Evolutionary conservation across 176 grass and related monocot species (phyloP), one percentile per base, ranked within the genome.

Genomic region (Triticum dicoccoides): DNA sequence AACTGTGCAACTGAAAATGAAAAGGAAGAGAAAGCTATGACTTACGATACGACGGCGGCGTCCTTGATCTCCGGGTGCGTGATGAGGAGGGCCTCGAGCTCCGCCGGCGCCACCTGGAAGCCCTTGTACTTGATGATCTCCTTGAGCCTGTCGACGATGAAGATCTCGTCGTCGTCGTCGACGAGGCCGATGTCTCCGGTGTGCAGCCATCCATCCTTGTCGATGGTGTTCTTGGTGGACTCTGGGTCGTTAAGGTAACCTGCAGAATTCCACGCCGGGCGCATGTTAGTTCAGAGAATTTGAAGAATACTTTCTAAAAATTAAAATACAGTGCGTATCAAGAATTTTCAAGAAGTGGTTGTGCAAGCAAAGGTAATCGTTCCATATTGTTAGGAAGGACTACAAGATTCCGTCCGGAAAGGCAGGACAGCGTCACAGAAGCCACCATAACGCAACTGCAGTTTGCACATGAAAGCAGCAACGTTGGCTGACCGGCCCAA

Each of bases 41-140:
- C 96, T 95, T 83, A 98, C 96, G 86, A 86, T 8, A 98, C 90
- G 7, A 98, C 96, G 21, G 91, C 96, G 59, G 96, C 90, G 54
- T 98, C 96, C 73, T 88, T 91, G 83, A 98, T 85, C 81, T 81
- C 84, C 41, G 88, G 93, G 85, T 98, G 92, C 1, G 91, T 90
- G 78, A 96, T 87, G 69, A 98, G 96, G 30, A 98, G 91, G 5
- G 93, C 93, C 79, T 98, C 96, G 2, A 98, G 88, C 88, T 98
- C 96, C 4, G 96, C 92, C 3, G 96, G 96, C 6, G 96, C 64
- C 65, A 98, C 96, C 69, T 98, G 96, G 87, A 96, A 98, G 0
- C 93, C 96, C 89, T 98, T 98, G 88, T 92, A 96, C 83, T 98
- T 98, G 84, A 98, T 98, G 62, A 98, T 94, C 82, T 98, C 96